phyloP scores from a whole-genome alignment of 1,139 yeast species.

The Hyphopichia burtonii region DNA sequence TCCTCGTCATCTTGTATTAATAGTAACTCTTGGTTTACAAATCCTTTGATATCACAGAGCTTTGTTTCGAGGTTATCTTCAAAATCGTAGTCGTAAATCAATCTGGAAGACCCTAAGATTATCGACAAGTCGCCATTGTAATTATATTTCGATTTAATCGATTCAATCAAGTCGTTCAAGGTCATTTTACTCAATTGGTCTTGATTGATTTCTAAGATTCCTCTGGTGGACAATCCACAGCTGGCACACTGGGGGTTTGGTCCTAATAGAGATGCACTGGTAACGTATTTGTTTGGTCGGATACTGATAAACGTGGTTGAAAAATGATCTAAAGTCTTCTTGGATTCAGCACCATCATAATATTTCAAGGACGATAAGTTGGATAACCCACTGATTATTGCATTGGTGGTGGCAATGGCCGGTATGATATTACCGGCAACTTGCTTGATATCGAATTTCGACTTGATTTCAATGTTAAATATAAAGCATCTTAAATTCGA shows the following conservation, averaged over 20 bases:
- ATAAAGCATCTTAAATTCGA: constrained; percentile 77
- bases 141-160: constrained; percentile 46
- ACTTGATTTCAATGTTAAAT: constrained; percentile 68
- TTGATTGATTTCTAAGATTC: constrained; percentile 24
- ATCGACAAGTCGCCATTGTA: constrained; percentile 69
- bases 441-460: constrained; percentile 86
- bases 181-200: constrained; percentile 14
- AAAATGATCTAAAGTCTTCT: constrained; percentile 20
- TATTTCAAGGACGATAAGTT: constrained; percentile 67
- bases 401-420: constrained; percentile 97
- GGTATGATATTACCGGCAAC: constrained; percentile 98
- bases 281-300: constrained; percentile 65
- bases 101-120: constrained; percentile 55
- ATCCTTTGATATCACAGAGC: constrained; percentile 51
- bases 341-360: constrained; percentile 29
- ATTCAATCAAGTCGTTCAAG: constrained; percentile 45
- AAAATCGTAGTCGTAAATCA: constrained; percentile 84
- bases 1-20: constrained; percentile 80
- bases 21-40: constrained; percentile 58
- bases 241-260: constrained; percentile 74
- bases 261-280: constrained; percentile 56
- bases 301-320: constrained; percentile 67
- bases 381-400: constrained; percentile 88
- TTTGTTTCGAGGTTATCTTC: constrained; percentile 66
- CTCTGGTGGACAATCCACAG: constrained; percentile 63